Conservation (phyloP, 176 grass and related monocot genomes). For the maize (Zea mays) region Zm-B73-REFERENCE-NAM-5.0 NC_050097.1:5775001-5775500, state of each 20-base stretch:
- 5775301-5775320: slow-evolving; percentile 81
- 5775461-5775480: slow-evolving; percentile 50
- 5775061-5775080: slow-evolving; percentile 34
- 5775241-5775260: slow-evolving; percentile 46
- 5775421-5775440: slow-evolving; percentile 43
- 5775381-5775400: slow-evolving; percentile 48
- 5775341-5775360: slow-evolving; percentile 57
- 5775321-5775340: slow-evolving; percentile 57
- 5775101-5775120: slow-evolving; percentile 31
- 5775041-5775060: slow-evolving; percentile 58
- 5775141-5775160: slow-evolving; percentile 53
- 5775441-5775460: slow-evolving; percentile 44
- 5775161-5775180: slow-evolving; percentile 40
- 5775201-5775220: slow-evolving; percentile 50
- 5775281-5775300: slow-evolving; percentile 54
- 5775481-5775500: slow-evolving; percentile 33
- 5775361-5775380: slow-evolving; percentile 46
- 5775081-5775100: slow-evolving; percentile 43
- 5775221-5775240: slow-evolving; percentile 42
- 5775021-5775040: slow-evolving; percentile 51
- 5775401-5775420: slow-evolving; percentile 42
- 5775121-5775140: slow-evolving; percentile 35
- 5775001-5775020: slow-evolving; percentile 40
- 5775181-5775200: slow-evolving; percentile 37
- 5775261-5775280: slow-evolving; percentile 54